Base-by-base conservation (phyloP, 371 early-diverging fungal species). In the Paraphysoderma sedebokerense region DNA sequence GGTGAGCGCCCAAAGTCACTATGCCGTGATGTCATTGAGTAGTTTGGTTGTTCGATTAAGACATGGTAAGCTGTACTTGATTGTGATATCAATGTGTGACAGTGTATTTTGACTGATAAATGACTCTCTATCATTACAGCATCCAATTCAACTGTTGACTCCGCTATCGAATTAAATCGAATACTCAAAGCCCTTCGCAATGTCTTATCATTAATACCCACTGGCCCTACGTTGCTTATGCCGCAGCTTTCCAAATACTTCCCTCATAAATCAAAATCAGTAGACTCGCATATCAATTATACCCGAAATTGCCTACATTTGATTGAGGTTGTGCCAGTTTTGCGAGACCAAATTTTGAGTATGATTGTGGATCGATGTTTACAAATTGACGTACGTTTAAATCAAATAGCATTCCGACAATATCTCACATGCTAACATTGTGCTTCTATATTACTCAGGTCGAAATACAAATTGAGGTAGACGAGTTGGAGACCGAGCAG, bases 391-490 rank as follows among this genome's bases (percentile, higher is more conserved):
- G 93, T 79, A 68, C 38, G 44, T 48, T 28, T 2, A 22, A 40
- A 30, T 55, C 36, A 7, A 11, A 31, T 29, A n/a, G n/a, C 19
- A 28, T 38, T 17, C 26, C 8, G 0, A 37, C 2, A 38, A 27
- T 6, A 20, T n/a, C n/a, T 38, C 20, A 42, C 39, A 30, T 34
- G 23, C 31, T 30, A 34, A 5, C 34, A 31, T 33, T 2, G 2
- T 34, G 5, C 29, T 29, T 53, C 12, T 17, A 38, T 20, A 53
- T 54, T 12, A 40, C 31, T 32, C 49, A 78, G 81, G 69, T 85
- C 8, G 92, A 90, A 57, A 87, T 95, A 38, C 91, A 93, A 54
- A 78, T 82, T 1, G 92, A 87, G 49, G 54, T 92, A 37, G 92
- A 92, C 23, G 93, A 95, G 22, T 60, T 89, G 27, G 82, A 84